Conservation (phyloP, 768 basidiomycete genomes). For the Vararia minispora region DNA sequence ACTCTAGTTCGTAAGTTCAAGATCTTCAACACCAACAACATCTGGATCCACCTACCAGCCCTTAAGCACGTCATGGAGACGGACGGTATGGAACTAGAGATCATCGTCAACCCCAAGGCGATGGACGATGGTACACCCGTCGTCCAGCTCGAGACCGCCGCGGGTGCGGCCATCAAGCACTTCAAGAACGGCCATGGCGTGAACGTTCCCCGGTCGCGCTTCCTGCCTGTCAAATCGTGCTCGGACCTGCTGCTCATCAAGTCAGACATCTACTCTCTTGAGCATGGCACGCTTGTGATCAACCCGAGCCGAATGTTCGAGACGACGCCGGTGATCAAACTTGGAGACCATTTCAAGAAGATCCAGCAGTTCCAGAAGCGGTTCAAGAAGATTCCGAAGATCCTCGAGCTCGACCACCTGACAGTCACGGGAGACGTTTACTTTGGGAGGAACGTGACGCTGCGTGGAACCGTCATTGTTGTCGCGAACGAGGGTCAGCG, state of each 20-base stretch:
- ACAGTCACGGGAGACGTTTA: constrained; percentile 88
- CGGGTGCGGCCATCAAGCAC: constrained; percentile 91
- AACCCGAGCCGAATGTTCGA: constrained; percentile 75
- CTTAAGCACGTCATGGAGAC: constrained; percentile 85
- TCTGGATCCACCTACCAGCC: constrained; percentile 72
- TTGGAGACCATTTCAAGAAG: constrained; percentile 96
- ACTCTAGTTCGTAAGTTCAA: constrained; percentile 74
- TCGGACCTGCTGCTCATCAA: constrained; percentile 86
- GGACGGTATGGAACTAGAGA: constrained; percentile 84
- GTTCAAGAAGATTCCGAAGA: constrained; percentile 89
- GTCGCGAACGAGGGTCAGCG: constrained; percentile 70
- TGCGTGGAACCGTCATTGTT: constrained; percentile 83
- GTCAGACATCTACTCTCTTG: constrained; percentile 83
- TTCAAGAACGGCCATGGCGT: constrained; percentile 88
- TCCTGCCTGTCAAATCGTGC: constrained; percentile 86
- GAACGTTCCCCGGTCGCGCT: constrained; percentile 89
- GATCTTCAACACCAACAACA: constrained; percentile 83
- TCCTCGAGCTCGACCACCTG: constrained; percentile 87
- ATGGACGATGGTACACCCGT: constrained; percentile 81
- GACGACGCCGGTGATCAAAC: constrained; percentile 91
- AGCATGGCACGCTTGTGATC: constrained; percentile 83
- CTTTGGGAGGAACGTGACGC: constrained; percentile 79
- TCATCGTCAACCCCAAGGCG: constrained; percentile 87
- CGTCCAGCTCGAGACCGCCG: constrained; percentile 51
- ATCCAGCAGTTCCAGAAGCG: constrained; percentile 87